Percentiles rank a stretch among this genome's conserved stretches.
phyloP scores from a whole-genome alignment of 768 basidiomycete genomes.

The Coprinellus micaceus region DNA sequence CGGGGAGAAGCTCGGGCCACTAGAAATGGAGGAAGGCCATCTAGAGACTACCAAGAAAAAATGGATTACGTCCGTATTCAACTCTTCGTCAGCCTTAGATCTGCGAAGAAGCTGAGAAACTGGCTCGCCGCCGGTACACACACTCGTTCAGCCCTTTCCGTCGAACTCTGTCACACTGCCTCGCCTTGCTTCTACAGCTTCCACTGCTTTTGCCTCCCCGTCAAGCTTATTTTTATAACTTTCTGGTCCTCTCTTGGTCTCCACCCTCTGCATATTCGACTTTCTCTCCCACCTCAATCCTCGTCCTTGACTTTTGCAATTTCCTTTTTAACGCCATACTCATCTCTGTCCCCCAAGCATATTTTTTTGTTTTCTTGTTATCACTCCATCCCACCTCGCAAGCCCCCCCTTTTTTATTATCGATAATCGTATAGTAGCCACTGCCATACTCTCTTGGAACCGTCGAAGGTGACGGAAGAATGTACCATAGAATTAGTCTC shows the following conservation, averaged over 20 bases:
- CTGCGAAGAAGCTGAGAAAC: background rate
- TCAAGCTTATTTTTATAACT: background rate
- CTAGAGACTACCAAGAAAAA: background rate
- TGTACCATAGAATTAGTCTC: background rate
- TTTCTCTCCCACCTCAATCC: background rate
- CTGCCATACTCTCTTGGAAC: background rate
- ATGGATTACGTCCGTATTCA: background rate
- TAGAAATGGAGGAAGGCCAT: background rate
- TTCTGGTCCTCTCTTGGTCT: background rate
- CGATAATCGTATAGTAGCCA: background rate
- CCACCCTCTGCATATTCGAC: background rate
- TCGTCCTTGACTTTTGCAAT: background rate
- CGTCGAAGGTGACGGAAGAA: background rate
- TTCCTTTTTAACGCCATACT: background rate
- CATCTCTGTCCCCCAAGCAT: background rate
- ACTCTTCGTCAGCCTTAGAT: background rate
- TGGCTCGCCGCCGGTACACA: background rate
- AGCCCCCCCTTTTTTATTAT: background rate
- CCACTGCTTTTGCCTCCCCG: background rate
- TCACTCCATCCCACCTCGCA: background rate
- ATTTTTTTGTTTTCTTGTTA: background rate
- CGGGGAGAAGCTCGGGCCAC: slow-evolving; percentile 4
- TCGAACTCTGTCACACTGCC: background rate
- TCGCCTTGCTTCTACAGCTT: background rate
- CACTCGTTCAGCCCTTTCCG: background rate